Percentiles rank a stretch among this genome's conserved stretches.
Evolutionary conservation across 305 asterid species (phyloP).

Genomic region (Coffea humblotiana): DNA sequence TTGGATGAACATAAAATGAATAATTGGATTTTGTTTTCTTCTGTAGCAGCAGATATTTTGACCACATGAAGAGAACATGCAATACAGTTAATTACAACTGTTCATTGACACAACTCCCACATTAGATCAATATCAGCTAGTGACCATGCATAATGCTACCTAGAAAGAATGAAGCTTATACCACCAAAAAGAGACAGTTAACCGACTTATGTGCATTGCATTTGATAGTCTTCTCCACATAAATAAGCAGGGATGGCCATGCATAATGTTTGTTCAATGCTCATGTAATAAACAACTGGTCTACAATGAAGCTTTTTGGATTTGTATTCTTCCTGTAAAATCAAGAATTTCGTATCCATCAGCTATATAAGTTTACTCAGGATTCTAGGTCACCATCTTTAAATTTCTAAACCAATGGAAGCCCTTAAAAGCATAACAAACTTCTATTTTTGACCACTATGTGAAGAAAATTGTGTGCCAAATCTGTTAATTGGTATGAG

Average conservation of each 20-base stretch:
- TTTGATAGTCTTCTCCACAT: not conserved
- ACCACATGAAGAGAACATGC: not conserved
- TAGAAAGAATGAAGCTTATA: not conserved
- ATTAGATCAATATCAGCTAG: not conserved
- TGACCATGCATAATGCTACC: not conserved
- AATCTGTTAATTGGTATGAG: not conserved
- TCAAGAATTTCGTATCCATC: not conserved
- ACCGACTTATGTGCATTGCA: not conserved
- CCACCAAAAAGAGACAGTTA: not conserved
- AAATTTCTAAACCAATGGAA: not conserved
- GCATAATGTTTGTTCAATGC: not conserved
- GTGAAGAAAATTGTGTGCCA: not conserved
- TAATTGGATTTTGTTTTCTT: not conserved
- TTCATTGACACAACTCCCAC: not conserved
- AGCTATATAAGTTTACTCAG: not conserved
- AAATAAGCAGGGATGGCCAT: not conserved
- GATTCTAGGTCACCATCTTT: not conserved
- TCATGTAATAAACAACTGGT: not conserved
- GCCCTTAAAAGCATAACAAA: constrained; percentile 12
- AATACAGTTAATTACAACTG: not conserved
- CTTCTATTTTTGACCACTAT: constrained; percentile 10
- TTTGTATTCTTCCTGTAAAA: not conserved
- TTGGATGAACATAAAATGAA: not conserved
- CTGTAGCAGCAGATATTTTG: not conserved
- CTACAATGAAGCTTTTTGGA: not conserved